Conservation (phyloP, 768 basidiomycete species). For the Auricularia auricula-judae region DNA sequence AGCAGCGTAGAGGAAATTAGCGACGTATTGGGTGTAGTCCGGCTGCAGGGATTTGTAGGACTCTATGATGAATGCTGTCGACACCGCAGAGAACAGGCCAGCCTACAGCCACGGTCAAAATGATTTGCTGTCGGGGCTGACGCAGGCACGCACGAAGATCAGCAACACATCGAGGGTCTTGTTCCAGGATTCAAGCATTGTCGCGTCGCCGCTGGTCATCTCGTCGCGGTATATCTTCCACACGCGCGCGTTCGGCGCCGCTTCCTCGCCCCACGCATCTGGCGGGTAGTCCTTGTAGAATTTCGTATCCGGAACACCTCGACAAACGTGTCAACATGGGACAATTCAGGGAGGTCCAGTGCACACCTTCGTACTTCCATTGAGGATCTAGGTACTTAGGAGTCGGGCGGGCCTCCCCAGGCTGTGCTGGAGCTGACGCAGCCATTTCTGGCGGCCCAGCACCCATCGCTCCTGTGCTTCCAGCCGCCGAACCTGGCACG, state of each 20-base stretch:
- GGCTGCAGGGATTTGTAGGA: neutral
- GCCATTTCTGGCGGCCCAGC: no score
- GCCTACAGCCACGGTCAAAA: neutral
- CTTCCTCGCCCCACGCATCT: slow-evolving; percentile 5
- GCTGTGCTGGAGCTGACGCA: no score
- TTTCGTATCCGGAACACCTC: neutral
- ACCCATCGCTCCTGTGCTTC: no score
- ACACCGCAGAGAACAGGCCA: slow-evolving; percentile 7
- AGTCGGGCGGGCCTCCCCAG: no score
- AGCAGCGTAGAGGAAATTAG: neutral
- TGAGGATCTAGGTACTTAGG: no score
- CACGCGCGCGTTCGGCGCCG: slow-evolving; percentile 6
- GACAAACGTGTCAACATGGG: no score
- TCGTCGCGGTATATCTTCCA: slow-evolving; percentile 7
- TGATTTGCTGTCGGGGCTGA: neutral
- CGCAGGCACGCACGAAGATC: slow-evolving; percentile 2
- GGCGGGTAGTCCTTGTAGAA: slow-evolving; percentile 1
- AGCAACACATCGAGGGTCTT: slow-evolving; percentile 8
- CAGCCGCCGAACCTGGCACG: no score
- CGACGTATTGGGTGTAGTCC: neutral
- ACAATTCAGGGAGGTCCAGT: no score
- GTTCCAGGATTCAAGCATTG: slow-evolving; percentile 3
- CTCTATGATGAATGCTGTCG: slow-evolving; percentile 6
- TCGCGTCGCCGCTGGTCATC: neutral
- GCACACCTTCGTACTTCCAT: no score